A percentile compares a stretch with the other conserved stretches of the same genome.
phyloP scores from a whole-genome alignment of 305 asterid genomes.

The Fraxinus platypoda region DNA sequence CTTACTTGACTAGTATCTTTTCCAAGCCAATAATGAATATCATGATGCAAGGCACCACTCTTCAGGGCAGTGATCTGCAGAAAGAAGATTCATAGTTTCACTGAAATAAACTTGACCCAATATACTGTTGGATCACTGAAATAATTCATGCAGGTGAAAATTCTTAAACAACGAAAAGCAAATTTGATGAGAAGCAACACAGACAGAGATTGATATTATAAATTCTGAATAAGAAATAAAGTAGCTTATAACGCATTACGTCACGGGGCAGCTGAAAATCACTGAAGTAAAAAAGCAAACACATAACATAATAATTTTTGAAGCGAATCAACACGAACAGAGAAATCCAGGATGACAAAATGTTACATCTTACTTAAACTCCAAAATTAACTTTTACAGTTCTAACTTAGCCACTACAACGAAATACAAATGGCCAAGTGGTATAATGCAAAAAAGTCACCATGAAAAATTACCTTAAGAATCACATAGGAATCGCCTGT shows the following conservation, averaged over 20 bases:
- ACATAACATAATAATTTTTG: neutral
- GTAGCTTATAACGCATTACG: neutral
- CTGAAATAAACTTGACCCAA: constrained; percentile 3
- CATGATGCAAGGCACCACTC: constrained; percentile 67
- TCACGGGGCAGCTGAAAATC: constrained; percentile 9
- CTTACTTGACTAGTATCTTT: constrained; percentile 72
- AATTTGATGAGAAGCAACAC: neutral
- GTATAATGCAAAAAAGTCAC: neutral
- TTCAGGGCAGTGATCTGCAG: constrained; percentile 71
- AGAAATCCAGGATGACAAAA: constrained; percentile 3
- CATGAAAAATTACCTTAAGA: constrained; percentile 51
- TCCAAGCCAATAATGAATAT: constrained; percentile 91
- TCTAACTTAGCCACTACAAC: constrained; percentile 11
- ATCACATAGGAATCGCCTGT: constrained; percentile 79
- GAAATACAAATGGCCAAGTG: constrained; percentile 5
- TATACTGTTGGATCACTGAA: constrained; percentile 10
- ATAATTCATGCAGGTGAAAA: neutral
- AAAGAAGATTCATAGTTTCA: constrained; percentile 30
- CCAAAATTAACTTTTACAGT: constrained; percentile 6
- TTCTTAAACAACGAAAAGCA: neutral
- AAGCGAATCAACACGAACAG: constrained; percentile 14
- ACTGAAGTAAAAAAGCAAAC: neutral
- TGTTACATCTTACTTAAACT: neutral
- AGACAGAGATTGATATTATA: neutral
- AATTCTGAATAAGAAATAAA: neutral